Evolutionary conservation across 75 land plant species (phyloP).

Genomic region (Chamaecyparis obtusa): DNA sequence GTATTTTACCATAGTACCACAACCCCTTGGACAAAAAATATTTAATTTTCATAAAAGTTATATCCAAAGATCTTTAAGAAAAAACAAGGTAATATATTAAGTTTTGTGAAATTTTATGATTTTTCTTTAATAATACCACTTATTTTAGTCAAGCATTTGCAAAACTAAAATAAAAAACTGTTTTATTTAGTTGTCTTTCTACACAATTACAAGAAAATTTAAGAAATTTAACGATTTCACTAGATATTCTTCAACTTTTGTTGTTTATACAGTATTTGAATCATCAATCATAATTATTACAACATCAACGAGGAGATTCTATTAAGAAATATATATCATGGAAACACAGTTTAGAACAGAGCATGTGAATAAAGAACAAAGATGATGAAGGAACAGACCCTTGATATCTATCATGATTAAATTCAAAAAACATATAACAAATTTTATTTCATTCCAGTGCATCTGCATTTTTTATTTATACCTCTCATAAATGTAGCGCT

Average conservation of each 20-base stretch:
- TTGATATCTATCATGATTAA: background rate
- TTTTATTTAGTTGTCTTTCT: background rate
- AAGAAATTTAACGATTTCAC: background rate
- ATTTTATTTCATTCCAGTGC: background rate
- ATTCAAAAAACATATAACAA: background rate
- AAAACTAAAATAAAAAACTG: background rate
- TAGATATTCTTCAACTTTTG: background rate
- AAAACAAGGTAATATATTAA: too few species aligned
- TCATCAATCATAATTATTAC: too few species aligned
- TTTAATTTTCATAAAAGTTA: background rate
- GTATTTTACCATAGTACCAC: too few species aligned
- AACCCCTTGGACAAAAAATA: too few species aligned
- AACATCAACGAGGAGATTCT: background rate
- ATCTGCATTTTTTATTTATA: background rate
- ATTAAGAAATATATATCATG: background rate
- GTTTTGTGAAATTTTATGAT: too few species aligned
- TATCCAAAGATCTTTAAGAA: background rate
- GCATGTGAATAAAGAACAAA: background rate
- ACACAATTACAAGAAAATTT: background rate
- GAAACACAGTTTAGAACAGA: background rate
- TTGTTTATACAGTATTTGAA: background rate
- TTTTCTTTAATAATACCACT: background rate
- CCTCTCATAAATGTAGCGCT: background rate
- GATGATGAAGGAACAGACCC: background rate
- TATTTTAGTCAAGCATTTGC: background rate